A percentile compares a stretch with the other conserved stretches of the same genome.
Evolutionary conservation across 139 green algal species (phyloP).

Genomic region (Yamagishiella unicocca): DNA sequence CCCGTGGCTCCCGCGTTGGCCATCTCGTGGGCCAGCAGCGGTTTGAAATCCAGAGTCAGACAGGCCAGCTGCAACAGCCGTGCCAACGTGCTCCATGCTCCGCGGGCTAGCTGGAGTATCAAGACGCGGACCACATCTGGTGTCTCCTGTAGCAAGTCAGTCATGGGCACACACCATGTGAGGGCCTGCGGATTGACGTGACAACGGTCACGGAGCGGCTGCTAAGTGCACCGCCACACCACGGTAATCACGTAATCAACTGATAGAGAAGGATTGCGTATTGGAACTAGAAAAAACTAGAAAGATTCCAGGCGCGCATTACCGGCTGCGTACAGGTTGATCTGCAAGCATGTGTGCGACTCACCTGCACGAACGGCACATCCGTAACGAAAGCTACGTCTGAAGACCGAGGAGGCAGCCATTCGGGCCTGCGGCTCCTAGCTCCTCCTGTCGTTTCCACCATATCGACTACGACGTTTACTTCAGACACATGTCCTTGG

Average conservation of each 20-base stretch:
- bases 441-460: too few relatives aligned
- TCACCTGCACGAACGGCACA: slow-evolving; percentile 17
- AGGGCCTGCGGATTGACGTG: too few relatives aligned
- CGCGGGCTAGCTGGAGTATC: slow-evolving; percentile 25
- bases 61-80: slow-evolving; percentile 22
- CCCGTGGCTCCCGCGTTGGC: slow-evolving; percentile 13
- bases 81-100: slow-evolving; percentile 22
- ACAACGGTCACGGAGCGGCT: too few relatives aligned
- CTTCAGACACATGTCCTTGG: too few relatives aligned
- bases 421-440: background rate
- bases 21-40: background rate
- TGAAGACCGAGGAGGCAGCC: background rate
- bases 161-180: too few relatives aligned
- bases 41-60: slow-evolving; percentile 7
- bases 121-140: slow-evolving; percentile 18
- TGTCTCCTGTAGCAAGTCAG: slow-evolving; percentile 4
- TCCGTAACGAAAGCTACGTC: background rate
- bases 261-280: too few relatives aligned
- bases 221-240: too few relatives aligned
- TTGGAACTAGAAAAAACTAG: too few relatives aligned
- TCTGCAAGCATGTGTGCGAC: background rate
- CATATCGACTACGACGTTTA: too few relatives aligned
- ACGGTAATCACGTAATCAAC: too few relatives aligned
- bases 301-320: too few relatives aligned
- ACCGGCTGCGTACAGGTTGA: too few relatives aligned